phyloP scores from a whole-genome alignment of 768 basidiomycete genomes.

The Lactarius psammicola region DNA sequence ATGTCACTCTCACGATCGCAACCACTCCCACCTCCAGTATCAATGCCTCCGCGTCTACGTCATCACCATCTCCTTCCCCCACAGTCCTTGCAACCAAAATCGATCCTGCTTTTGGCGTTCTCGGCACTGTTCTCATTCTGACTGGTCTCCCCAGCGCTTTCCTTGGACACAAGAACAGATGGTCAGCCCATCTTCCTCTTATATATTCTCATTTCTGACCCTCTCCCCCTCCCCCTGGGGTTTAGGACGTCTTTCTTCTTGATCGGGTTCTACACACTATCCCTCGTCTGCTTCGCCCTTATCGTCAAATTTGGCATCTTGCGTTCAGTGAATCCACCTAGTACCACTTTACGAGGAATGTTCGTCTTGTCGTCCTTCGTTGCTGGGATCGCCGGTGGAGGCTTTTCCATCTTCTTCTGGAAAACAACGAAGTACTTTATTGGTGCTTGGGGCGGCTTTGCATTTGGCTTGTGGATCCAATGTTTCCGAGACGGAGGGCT shows the following conservation, averaged over 20 bases:
- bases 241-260: slow-evolving; percentile 89
- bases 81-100: slow-evolving; percentile 58
- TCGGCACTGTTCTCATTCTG: slow-evolving; percentile 84
- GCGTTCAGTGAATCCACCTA: slow-evolving; percentile 79
- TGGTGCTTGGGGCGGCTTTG: slow-evolving; percentile 85
- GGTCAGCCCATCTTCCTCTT: slow-evolving; percentile 48
- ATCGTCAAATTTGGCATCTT: slow-evolving; percentile 87
- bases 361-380: slow-evolving; percentile 82
- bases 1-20: slow-evolving; percentile 58
- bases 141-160: slow-evolving; percentile 89
- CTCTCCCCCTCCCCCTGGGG: slow-evolving; percentile 13
- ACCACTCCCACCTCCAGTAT: slow-evolving; percentile 44
- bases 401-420: slow-evolving; percentile 89
- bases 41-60: slow-evolving; percentile 25
- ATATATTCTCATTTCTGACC: slow-evolving; percentile 27
- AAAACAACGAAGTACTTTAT: slow-evolving; percentile 81
- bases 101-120: slow-evolving; percentile 86
- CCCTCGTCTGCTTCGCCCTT: slow-evolving; percentile 82
- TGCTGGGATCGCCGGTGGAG: slow-evolving; percentile 82
- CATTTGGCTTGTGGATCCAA: slow-evolving; percentile 84
- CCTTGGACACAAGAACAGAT: slow-evolving; percentile 94
- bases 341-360: slow-evolving; percentile 75
- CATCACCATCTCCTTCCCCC: slow-evolving; percentile 41
- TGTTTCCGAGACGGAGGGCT: slow-evolving; percentile 81
- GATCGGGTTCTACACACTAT: slow-evolving; percentile 85